Evolutionary conservation across 2,329 filamentous ascomycete genomes (phyloP).

Genomic region (Colletotrichum melonis): DNA sequence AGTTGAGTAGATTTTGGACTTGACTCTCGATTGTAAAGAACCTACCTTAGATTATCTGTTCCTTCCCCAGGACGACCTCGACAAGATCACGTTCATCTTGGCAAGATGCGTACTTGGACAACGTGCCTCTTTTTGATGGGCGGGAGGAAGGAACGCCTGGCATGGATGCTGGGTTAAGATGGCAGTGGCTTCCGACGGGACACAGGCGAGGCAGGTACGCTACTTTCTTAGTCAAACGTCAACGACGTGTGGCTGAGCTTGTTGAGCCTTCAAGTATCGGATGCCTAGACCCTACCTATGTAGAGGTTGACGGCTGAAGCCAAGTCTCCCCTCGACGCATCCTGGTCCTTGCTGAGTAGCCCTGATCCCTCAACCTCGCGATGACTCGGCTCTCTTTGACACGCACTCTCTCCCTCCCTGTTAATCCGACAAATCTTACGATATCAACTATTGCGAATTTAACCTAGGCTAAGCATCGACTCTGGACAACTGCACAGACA

Average conservation of each 20-base stretch:
- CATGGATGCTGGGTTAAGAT: background rate
- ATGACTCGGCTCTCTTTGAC: background rate
- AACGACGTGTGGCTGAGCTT: conserved; percentile 23
- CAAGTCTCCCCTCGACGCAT: conserved; percentile 13
- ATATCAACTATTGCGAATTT: background rate
- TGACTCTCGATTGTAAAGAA: background rate
- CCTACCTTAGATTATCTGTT: too few species aligned
- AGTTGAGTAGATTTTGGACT: background rate
- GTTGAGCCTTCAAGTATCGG: background rate
- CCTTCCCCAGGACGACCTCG: too few species aligned
- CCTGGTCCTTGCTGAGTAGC: conserved; percentile 11
- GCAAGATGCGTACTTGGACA: background rate
- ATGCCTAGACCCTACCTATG: background rate
- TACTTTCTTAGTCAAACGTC: background rate
- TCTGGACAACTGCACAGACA: background rate
- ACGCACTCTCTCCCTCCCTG: background rate
- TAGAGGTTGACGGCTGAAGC: background rate
- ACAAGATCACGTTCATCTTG: background rate
- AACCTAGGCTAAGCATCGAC: background rate
- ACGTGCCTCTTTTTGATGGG: background rate
- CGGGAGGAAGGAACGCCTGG: background rate
- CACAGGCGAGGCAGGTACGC: background rate
- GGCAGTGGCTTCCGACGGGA: background rate
- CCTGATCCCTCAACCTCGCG: background rate
- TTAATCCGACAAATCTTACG: background rate